Base-by-base conservation (phyloP, 1,284 basidiomycete species). In the Sporisorium reilianum region DNA sequence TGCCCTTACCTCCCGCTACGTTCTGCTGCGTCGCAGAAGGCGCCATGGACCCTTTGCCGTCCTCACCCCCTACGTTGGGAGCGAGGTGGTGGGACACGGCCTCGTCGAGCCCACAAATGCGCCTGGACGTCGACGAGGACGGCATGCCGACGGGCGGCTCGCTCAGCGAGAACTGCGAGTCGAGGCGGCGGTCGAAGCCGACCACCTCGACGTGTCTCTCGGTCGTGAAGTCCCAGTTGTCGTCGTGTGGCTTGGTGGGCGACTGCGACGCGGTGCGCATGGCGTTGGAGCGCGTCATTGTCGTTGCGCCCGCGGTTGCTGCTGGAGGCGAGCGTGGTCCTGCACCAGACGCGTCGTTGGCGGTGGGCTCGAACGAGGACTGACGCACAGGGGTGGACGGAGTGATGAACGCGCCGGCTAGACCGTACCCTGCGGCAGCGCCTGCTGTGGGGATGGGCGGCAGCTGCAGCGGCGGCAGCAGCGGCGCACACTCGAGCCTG, bases 381-480 rank as follows among this genome's bases (percentile, higher is more conserved):
- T 22, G 28, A 7, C 59, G 38, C 3, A 55, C 49, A 0, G 71
- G 71, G 2, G 58, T 30, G 16, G 40, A 18, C 8, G 60, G 60
- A 12, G 58, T 14, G 23, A 70, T 62, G 11, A 70, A 70, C 5
- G 53, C 58, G 2, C 45, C 62, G 2, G 67, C 67, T 7, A 61
- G 2, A 5, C 68, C 68, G 18, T 65, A 65, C n/a, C 63, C 58
- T 2, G 14, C 52, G 11, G 2, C 38, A 4, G 38, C 52, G 23
- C 55, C 59, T 12, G 46, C 36, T 5, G 26, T 49, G 7, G 50
- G 14, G 22, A 25, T 26, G 20, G 60, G 46, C 46, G 46, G 44
- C 54, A 61, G 38, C 54, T 65, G 45, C 42, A 71, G 46, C 49
- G 55, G 54, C 14, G 68, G 68, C 52, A 71, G 20, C 50, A 65